Evolutionary conservation across 2,329 filamentous ascomycete genomes (phyloP).

Genomic region (Clarireedia paspali): DNA sequence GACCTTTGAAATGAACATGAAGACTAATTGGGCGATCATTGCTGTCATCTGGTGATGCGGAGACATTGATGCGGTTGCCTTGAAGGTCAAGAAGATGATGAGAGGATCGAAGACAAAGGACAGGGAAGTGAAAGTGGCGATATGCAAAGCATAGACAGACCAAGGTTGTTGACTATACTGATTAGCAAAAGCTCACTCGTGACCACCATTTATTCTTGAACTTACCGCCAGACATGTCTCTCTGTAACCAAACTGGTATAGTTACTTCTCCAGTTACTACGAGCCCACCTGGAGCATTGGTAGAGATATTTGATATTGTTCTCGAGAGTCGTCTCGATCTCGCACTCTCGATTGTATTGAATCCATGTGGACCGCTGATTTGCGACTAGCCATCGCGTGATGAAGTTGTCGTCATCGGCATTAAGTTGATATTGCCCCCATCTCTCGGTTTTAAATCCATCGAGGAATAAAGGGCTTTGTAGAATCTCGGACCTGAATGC

Average conservation of each 20-base stretch:
- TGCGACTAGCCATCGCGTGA: conserved; percentile 90
- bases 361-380: conserved; percentile 92
- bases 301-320: conserved; percentile 83
- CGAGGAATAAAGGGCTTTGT: conserved; percentile 74
- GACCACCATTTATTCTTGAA: conserved; percentile 22
- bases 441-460: conserved; percentile 85
- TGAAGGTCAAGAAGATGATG: conserved; percentile 61
- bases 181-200: conserved; percentile 13
- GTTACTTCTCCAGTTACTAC: conserved; percentile 97
- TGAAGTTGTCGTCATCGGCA: conserved; percentile 96
- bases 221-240: conserved; percentile 80
- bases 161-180: conserved; percentile 71
- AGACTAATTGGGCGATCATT: conserved; percentile 57
- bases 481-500: conserved; percentile 87
- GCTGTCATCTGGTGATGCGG: conserved; percentile 43
- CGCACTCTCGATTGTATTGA: conserved; percentile 85
- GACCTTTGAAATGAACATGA: conserved; percentile 84
- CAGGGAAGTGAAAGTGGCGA: conserved; percentile 87
- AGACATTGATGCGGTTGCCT: conserved; percentile 57
- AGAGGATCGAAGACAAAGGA: conserved; percentile 72
- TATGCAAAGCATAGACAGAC: conserved; percentile 87
- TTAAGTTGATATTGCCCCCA: conserved; percentile 88
- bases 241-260: conserved; percentile 83
- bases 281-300: conserved; percentile 90
- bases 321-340: conserved; percentile 88